Evolutionary conservation across 371 early-diverging fungal species (phyloP), one percentile per base, ranked within the genome.

Genomic region (Paramicrosporidium saccamoebae): DNA sequence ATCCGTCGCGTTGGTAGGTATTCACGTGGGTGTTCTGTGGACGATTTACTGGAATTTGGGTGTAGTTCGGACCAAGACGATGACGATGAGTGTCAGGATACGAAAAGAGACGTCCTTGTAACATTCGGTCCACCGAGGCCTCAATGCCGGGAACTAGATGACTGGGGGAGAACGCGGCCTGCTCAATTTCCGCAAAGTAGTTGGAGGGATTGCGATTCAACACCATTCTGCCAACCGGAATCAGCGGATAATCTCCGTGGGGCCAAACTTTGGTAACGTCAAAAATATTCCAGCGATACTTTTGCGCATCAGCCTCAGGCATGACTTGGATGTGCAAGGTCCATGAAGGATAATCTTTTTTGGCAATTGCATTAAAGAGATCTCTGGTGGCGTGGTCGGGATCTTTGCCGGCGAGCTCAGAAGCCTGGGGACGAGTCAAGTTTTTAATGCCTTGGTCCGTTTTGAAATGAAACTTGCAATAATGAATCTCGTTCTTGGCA

Each of bases 401-500:
- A 31, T 69, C 50, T 12, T 33, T 25, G 13, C 58, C 50, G 20
- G 52, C 56, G 12, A 67, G 32, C 17, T 49, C 33, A 17, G 27
- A 35, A 8, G 71, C 73, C 25, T 72, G 52, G n/a, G 45, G 50
- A 10, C 47, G 49, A 13, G 38, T 42, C 18, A 67, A 37, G 46
- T 55, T 61, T 48, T 64, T 58, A 46, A 64, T 54, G 23, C 72
- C 72, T 37, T 64, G 66, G 30, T 64, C 49, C 16, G 72, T 56
- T 43, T 61, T 64, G 48, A 63, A 72, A 48, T 77, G 74, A 61
- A 63, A 74, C 47, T 72, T 74, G 50, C 67, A 68, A 23, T 60
- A 64, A 27, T 46, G 46, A 41, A 48, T 49, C 27, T 55, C 39
- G 23, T 68, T 69, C 7, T 60, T 33, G 11, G 43, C 49, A 34